Evolutionary conservation across 768 basidiomycete genomes (phyloP).

Genomic region (Podaxis pistillaris): DNA sequence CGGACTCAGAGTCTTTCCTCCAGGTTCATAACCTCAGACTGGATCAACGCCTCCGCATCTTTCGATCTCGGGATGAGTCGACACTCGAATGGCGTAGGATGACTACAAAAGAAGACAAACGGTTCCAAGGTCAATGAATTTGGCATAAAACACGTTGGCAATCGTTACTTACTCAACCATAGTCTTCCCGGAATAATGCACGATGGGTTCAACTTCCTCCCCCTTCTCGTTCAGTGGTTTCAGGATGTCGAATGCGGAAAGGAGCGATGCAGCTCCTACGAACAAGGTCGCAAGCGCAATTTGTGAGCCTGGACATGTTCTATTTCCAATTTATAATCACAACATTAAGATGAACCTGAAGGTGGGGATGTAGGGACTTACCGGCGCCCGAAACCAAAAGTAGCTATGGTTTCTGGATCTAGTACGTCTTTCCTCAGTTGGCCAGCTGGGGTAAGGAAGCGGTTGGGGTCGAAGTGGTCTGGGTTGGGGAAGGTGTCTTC

Average conservation of each 20-base stretch:
- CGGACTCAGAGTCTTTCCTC: background rate
- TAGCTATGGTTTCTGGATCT: slow-evolving; percentile 19
- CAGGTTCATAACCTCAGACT: background rate
- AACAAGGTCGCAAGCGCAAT: slow-evolving; percentile 19
- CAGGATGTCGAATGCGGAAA: slow-evolving; percentile 19
- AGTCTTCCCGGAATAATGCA: slow-evolving; percentile 4
- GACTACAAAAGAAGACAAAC: background rate
- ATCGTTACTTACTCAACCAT: slow-evolving; percentile 7
- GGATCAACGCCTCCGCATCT: slow-evolving; percentile 2
- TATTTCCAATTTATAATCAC: background rate
- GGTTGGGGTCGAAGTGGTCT: slow-evolving; percentile 24
- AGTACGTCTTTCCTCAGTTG: slow-evolving; percentile 14
- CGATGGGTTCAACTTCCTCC: slow-evolving; percentile 11
- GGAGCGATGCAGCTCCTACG: slow-evolving; percentile 20
- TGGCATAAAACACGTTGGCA: background rate
- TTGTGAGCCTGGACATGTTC: slow-evolving; percentile 27
- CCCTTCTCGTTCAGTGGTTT: slow-evolving; percentile 21
- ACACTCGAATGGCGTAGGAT: slow-evolving; percentile 5
- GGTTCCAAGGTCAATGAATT: background rate
- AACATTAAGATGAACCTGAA: background rate
- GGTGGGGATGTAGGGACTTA: background rate
- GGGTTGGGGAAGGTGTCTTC: slow-evolving; percentile 22
- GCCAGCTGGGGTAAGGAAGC: slow-evolving; percentile 20
- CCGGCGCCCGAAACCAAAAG: slow-evolving; percentile 26
- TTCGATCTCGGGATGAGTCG: background rate